Evolutionary conservation across 805 yeast species (phyloP).

Genomic region (Monosporozyma yasuniensis): DNA sequence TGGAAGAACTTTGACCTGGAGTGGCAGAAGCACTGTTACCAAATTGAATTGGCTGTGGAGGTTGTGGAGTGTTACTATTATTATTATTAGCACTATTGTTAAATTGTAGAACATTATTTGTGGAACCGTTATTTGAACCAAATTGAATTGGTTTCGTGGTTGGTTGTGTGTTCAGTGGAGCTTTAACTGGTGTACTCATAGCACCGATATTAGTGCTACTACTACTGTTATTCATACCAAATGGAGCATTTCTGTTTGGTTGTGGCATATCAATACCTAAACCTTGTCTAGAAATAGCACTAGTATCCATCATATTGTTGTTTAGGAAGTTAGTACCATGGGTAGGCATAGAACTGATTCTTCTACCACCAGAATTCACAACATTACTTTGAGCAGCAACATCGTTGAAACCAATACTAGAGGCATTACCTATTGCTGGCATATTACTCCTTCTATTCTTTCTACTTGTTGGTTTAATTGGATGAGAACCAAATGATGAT

Average conservation of each 20-base stretch:
- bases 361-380: neutral
- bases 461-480: constrained; percentile 26
- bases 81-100: neutral
- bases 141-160: constrained; percentile 2
- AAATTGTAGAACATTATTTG: neutral
- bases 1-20: neutral
- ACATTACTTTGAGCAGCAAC: constrained; percentile 8
- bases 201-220: neutral
- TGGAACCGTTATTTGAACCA: neutral
- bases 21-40: neutral
- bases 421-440: constrained; percentile 24
- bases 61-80: constrained; percentile 1
- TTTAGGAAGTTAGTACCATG: neutral
- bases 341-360: constrained; percentile 6
- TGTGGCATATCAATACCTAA: neutral
- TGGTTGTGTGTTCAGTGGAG: neutral
- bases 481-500: constrained; percentile 8
- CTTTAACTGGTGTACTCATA: neutral
- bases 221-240: neutral
- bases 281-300: neutral
- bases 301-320: neutral
- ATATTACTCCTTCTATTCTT: constrained; percentile 27
- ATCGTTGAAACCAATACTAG: constrained; percentile 15
- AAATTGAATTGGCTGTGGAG: neutral
- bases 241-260: neutral